phyloP scores from a whole-genome alignment of 805 yeast genomes.

The Metschnikowia henanensis region DNA sequence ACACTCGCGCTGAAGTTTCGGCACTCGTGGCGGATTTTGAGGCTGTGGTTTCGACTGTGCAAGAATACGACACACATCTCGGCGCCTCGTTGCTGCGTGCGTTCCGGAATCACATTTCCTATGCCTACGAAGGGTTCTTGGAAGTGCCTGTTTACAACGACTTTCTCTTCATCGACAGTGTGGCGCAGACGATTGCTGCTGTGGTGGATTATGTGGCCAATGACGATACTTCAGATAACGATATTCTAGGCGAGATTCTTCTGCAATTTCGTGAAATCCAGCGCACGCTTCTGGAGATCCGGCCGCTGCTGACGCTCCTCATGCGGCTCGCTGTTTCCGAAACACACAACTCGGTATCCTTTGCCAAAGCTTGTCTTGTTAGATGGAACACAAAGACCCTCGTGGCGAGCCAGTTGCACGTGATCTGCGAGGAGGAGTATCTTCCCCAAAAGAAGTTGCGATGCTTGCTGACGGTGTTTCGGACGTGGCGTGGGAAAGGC shows the following conservation, averaged over 20 bases:
- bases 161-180: slow-evolving; percentile 21
- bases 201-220: slow-evolving; percentile 32
- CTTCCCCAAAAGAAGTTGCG: neutral
- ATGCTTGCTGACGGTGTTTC: slow-evolving; percentile 6
- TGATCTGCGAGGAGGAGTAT: slow-evolving; percentile 12
- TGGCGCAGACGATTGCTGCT: slow-evolving; percentile 21
- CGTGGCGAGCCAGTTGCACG: slow-evolving; percentile 15
- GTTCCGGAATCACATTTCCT: slow-evolving; percentile 24
- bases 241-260: slow-evolving; percentile 24
- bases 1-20: slow-evolving; percentile 1
- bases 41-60: slow-evolving; percentile 26
- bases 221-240: slow-evolving; percentile 20
- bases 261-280: slow-evolving; percentile 25
- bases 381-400: slow-evolving; percentile 25
- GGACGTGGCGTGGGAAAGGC: slow-evolving; percentile 16
- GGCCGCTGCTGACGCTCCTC: slow-evolving; percentile 23
- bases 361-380: slow-evolving; percentile 9
- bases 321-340: slow-evolving; percentile 31
- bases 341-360: slow-evolving; percentile 4
- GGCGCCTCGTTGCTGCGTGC: slow-evolving; percentile 22
- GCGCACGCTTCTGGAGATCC: neutral
- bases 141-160: slow-evolving; percentile 21
- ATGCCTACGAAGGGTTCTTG: slow-evolving; percentile 23
- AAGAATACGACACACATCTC: slow-evolving; percentile 28
- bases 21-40: slow-evolving; percentile 13